These are phyloP conservation scores for Saccharata proteae DNA, from an alignment of 2,329 filamentous ascomycete species.

Conservation along the genomic window DNA sequence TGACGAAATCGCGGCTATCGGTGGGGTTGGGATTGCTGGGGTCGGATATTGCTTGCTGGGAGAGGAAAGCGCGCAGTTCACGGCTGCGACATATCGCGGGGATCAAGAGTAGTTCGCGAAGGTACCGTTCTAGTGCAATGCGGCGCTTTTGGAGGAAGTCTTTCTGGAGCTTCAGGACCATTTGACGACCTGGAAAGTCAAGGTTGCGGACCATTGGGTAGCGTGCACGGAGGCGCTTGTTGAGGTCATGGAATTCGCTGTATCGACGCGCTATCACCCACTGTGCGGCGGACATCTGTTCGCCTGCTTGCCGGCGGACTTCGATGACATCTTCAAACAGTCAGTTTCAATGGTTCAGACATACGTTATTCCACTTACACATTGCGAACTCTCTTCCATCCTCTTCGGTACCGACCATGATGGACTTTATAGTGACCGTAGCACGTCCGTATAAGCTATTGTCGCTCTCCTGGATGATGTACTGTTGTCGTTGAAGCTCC, in stretches of 20 bases:
- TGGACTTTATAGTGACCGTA: constrained; percentile 77
- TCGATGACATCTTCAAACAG: constrained; percentile 59
- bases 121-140: constrained; percentile 70
- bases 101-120: constrained; percentile 62
- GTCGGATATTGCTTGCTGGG: constrained; percentile 64
- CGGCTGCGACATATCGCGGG: constrained; percentile 91
- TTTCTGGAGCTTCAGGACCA: constrained; percentile 93
- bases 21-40: constrained; percentile 50
- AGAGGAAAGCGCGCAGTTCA: constrained; percentile 84
- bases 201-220: constrained; percentile 82
- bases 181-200: constrained; percentile 81
- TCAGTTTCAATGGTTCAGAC: constrained; percentile 10
- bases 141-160: constrained; percentile 90
- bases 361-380: constrained; percentile 37
- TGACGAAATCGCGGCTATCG: constrained; percentile 67
- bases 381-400: constrained; percentile 89
- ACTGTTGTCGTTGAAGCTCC: constrained; percentile 91
- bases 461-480: constrained; percentile 93
- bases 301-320: constrained; percentile 77
- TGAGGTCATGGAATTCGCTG: constrained; percentile 91
- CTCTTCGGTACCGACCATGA: constrained; percentile 82
- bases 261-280: constrained; percentile 91
- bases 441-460: constrained; percentile 92
- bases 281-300: constrained; percentile 91
- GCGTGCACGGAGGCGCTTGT: constrained; percentile 72